Conservation (phyloP, 805 yeast species). For the Ogataea kodamae region DNA sequence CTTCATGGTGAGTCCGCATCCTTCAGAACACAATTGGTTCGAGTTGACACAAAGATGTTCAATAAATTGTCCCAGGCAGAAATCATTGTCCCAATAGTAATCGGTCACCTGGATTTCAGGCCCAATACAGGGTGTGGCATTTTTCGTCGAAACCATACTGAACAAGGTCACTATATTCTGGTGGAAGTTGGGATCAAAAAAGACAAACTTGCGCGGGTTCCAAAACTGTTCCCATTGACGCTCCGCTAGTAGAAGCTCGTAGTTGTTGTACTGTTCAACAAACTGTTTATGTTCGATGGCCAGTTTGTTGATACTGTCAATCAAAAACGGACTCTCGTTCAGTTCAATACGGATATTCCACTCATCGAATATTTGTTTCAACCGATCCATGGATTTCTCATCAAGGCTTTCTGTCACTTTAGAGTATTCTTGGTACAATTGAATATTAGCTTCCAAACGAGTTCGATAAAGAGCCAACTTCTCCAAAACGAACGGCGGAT, state of each 20-base stretch:
- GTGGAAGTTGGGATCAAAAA: conserved; percentile 66
- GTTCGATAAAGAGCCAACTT: conserved; percentile 25
- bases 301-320: conserved; percentile 36
- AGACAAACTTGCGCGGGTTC: conserved; percentile 40
- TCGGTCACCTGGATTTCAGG: conserved; percentile 84
- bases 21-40: conserved; percentile 66
- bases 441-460: conserved; percentile 29
- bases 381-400: conserved; percentile 5
- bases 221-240: conserved; percentile 70
- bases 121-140: conserved; percentile 89
- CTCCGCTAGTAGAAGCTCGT: conserved; percentile 34
- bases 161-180: conserved; percentile 76
- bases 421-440: conserved; percentile 25
- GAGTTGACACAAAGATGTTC: conserved; percentile 76
- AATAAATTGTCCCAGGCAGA: conserved; percentile 82
- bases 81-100: conserved; percentile 87
- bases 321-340: conserved; percentile 36
- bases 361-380: conserved; percentile 8
- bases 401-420: conserved; percentile 21
- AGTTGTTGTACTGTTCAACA: conserved; percentile 27
- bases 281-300: conserved; percentile 33
- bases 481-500: conserved; percentile 47
- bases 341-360: conserved; percentile 19
- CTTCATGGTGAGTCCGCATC: conserved; percentile 65
- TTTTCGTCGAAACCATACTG: conserved; percentile 76